Base-by-base conservation (phyloP, 139 green algal genomes). In the Micractinium conductrix region DNA sequence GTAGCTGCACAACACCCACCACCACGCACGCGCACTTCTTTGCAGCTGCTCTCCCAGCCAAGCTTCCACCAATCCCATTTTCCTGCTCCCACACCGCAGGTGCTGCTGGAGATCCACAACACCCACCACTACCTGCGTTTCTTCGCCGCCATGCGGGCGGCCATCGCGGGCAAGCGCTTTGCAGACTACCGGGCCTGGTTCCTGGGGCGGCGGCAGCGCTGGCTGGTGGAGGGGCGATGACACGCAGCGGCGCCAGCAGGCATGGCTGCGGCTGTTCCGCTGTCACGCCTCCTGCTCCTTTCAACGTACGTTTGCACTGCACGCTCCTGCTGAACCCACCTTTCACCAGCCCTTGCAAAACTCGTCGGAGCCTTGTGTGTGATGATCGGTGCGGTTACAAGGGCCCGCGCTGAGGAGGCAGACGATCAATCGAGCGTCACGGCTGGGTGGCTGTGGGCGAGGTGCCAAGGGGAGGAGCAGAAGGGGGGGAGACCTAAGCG, bases 51-150 rank as follows among this genome's bases (percentile, higher is more conserved):
- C 16, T 30, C 40, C 19, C 69, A 37, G 12, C 5, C 35, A 9
- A 33, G 33, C 16, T 30, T 22, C 19, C 69, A 37, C 24, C 21
- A 14, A 38, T 1, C 44, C 1, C 72, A 16, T 40, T 19, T 43
- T 21, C 45, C 45, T n/a, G n/a, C n/a, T 21, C 45, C 58, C 28
- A 8, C 26, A 0, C 42, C n/a, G 26, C 85, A 94, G 37, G 90
- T 97, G 38, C 84, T 97, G 80, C 87, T 97, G 63, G 92, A 96
- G 73, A 42, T 91, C 28, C 93, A 96, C 87, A 96, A 96, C 87
- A 92, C 85, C 0, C 80, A 92, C 83, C 91, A 95, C 86, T 91
- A 89, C 65, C 71, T 90, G 19, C 50, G 67, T 14, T 96, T 95
- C 87, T 91, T 94, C 65, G 80, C 42, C 42, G 85, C 67, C 7